phyloP scores from a whole-genome alignment of 331 rosid genomes.

The Rosa hybrid region DNA sequence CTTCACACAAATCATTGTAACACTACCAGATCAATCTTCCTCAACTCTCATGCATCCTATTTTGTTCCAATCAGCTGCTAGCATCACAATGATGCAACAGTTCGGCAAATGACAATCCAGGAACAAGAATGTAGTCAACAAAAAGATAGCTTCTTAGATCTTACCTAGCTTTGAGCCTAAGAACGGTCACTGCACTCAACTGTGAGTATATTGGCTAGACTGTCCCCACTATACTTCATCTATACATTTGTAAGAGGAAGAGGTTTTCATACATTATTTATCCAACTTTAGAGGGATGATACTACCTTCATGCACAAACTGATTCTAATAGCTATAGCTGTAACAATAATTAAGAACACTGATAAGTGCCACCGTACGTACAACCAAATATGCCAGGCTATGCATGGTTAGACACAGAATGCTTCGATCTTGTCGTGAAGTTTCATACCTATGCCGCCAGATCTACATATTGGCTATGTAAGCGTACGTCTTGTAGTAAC shows the following conservation, averaged over 20 bases:
- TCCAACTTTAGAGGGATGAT: not conserved
- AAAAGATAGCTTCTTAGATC: not conserved
- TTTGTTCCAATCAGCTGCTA: not conserved
- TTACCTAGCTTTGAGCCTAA: not conserved
- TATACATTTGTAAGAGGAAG: conserved; percentile 15
- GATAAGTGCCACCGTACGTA: conserved; percentile 61
- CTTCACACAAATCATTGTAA: not conserved
- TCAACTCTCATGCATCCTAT: not conserved
- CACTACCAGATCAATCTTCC: not conserved
- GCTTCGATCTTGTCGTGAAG: no score
- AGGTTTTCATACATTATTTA: not conserved
- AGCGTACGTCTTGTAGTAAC: no score
- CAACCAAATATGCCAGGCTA: conserved; percentile 69
- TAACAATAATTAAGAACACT: conserved; percentile 55
- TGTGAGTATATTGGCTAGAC: not conserved
- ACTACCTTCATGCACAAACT: not conserved
- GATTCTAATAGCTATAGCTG: conserved; percentile 44
- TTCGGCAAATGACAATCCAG: not conserved
- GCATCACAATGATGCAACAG: not conserved
- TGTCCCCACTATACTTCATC: conserved; percentile 3
- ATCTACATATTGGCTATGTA: no score
- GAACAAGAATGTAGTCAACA: conserved; percentile 8
- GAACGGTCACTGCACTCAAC: not conserved
- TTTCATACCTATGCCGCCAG: no score
- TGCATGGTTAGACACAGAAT: no score